A percentile compares a stretch with the other conserved stretches of the same genome.
These are phyloP conservation scores for Clausena lansium DNA, from an alignment of 345 rosid genomes.

Conservation along the genomic window DNA sequence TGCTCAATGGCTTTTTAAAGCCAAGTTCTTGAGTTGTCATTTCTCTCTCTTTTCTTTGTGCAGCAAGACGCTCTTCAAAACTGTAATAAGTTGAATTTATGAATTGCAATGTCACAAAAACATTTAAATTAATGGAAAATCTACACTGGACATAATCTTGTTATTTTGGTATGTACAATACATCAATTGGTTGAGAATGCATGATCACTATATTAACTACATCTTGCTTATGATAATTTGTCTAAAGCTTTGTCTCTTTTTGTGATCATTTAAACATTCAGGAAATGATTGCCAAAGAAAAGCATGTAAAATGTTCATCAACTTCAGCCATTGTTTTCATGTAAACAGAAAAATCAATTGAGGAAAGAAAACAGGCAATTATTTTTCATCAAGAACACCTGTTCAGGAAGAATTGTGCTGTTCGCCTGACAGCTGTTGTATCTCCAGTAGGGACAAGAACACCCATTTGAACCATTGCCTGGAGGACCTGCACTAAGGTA, in stretches of 20 bases:
- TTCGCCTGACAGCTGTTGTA: conserved; percentile 91
- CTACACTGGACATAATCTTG: neutral
- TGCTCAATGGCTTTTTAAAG: conserved; percentile 79
- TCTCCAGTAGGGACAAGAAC: conserved; percentile 99
- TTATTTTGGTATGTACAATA: neutral
- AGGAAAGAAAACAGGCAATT: neutral
- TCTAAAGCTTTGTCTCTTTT: neutral
- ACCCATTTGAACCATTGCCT: conserved; percentile 98
- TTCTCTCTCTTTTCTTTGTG: conserved; percentile 89
- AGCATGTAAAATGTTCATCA: neutral
- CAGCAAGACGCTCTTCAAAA: conserved; percentile 94
- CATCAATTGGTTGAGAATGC: neutral
- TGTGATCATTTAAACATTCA: neutral
- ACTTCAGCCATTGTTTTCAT: neutral
- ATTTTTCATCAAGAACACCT: conserved; percentile 43
- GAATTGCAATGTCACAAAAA: conserved; percentile 6
- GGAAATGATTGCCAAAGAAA: neutral
- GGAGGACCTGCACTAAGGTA: conserved; percentile 57
- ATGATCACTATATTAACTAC: neutral
- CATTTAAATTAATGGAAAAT: conserved; percentile 1
- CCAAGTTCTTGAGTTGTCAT: conserved; percentile 74
- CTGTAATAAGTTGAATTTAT: conserved; percentile 35
- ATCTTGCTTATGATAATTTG: neutral
- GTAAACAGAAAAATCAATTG: neutral
- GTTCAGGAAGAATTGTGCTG: conserved; percentile 90